Evolutionary conservation across 345 rosid species (phyloP).

Genomic region (Tarenaya hassleriana): DNA sequence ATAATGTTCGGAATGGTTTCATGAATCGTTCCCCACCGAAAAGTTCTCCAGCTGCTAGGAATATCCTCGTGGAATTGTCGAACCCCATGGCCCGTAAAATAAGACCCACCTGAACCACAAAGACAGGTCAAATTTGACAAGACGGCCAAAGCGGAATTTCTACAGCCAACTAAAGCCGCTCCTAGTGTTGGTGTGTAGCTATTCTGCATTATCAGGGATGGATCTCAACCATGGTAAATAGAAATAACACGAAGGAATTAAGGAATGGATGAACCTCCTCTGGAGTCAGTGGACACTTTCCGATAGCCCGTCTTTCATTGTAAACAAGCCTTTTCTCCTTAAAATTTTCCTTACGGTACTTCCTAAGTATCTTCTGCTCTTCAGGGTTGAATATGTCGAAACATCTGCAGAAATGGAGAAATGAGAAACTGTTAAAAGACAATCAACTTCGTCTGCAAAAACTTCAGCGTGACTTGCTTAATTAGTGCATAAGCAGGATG

Average conservation of each 20-base stretch:
- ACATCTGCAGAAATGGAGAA: slow-evolving; percentile 46
- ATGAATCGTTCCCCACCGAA: slow-evolving; percentile 91
- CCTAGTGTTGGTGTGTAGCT: not conserved
- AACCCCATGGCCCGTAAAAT: slow-evolving; percentile 83
- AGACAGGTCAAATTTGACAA: slow-evolving; percentile 18
- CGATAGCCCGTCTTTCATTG: slow-evolving; percentile 75
- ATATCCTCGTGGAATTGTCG: slow-evolving; percentile 81
- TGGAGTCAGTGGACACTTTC: slow-evolving; percentile 88
- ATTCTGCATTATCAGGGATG: no score
- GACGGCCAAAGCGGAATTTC: slow-evolving; percentile 13
- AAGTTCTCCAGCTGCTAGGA: slow-evolving; percentile 91
- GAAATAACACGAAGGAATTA: no score
- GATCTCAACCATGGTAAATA: no score
- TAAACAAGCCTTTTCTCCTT: slow-evolving; percentile 60
- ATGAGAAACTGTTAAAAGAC: slow-evolving; percentile 12
- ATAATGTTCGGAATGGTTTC: slow-evolving; percentile 71
- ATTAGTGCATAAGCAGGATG: no score
- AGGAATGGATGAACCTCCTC: slow-evolving; percentile 71
- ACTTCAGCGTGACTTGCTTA: slow-evolving; percentile 5
- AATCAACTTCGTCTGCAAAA: slow-evolving; percentile 10
- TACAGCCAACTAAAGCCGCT: slow-evolving; percentile 6
- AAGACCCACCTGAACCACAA: slow-evolving; percentile 74
- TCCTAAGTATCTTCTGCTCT: slow-evolving; percentile 66
- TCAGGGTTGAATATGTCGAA: slow-evolving; percentile 74
- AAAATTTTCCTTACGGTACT: slow-evolving; percentile 84